phyloP scores from a whole-genome alignment of 1,284 basidiomycete species.

The Malassezia globosa region DNA sequence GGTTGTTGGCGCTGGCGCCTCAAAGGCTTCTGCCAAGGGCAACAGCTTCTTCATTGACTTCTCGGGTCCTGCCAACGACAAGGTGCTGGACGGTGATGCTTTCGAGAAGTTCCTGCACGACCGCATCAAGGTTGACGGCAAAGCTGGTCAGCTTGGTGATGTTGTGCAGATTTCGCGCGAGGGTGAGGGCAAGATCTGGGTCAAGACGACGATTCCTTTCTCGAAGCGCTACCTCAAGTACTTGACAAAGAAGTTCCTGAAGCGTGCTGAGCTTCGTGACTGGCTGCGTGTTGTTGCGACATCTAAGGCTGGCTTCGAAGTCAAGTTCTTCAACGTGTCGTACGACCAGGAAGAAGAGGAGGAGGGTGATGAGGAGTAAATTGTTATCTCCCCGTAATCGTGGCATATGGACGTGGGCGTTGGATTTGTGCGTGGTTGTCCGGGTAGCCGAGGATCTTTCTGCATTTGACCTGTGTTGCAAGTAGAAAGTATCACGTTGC shows the following conservation, averaged over 20 bases:
- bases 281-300: conserved; percentile 49
- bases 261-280: conserved; percentile 47
- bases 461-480: no score
- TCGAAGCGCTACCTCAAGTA: conserved; percentile 51
- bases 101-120: conserved; percentile 90
- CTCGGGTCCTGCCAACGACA: conserved; percentile 77
- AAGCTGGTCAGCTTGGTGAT: conserved; percentile 54
- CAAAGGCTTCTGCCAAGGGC: conserved; percentile 52
- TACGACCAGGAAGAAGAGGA: conserved; percentile 42
- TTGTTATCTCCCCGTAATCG: background rate
- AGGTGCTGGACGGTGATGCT: conserved; percentile 78
- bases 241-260: conserved; percentile 49
- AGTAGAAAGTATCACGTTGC: no score
- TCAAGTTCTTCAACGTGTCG: conserved; percentile 49
- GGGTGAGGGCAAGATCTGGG: conserved; percentile 49
- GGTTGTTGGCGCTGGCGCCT: conserved; percentile 25
- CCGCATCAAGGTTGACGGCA: conserved; percentile 70
- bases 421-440: background rate
- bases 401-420: background rate
- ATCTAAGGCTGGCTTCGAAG: conserved; percentile 48
- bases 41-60: conserved; percentile 93
- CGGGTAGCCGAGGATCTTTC: no score
- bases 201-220: conserved; percentile 48
- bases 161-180: conserved; percentile 48
- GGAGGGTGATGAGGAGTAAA: conserved; percentile 20